phyloP scores from a whole-genome alignment of 106 monocot genomes.

The Dendrobium chrysotoxum region DNA sequence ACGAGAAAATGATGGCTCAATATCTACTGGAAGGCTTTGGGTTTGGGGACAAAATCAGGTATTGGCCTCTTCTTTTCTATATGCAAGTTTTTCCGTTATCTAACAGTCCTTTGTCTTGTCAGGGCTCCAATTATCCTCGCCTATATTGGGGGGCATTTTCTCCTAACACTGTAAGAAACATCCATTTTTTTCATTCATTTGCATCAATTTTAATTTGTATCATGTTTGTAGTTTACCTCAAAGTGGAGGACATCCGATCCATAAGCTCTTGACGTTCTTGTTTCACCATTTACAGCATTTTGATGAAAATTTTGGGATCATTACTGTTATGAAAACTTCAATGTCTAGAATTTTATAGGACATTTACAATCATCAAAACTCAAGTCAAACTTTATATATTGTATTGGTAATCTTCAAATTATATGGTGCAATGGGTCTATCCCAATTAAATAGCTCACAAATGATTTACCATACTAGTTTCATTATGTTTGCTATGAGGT shows the following conservation, averaged over 20 bases:
- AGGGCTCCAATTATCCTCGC: slow-evolving; percentile 87
- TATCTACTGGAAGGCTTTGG: slow-evolving; percentile 72
- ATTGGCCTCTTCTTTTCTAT: neutral
- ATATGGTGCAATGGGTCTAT: no score
- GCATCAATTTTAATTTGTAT: neutral
- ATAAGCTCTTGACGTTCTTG: neutral
- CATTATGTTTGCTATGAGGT: no score
- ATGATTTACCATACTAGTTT: no score
- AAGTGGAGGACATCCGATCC: neutral
- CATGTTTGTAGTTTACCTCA: neutral
- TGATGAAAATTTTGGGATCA: neutral
- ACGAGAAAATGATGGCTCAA: slow-evolving; percentile 60
- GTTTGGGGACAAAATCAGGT: slow-evolving; percentile 99
- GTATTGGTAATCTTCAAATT: no score
- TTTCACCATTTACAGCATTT: neutral
- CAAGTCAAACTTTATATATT: no score
- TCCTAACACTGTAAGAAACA: slow-evolving; percentile 57
- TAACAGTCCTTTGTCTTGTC: slow-evolving; percentile 4
- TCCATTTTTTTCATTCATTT: neutral
- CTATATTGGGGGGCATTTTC: slow-evolving; percentile 80
- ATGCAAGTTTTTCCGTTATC: neutral
- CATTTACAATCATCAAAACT: neutral
- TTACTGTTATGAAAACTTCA: neutral
- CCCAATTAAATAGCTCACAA: no score
- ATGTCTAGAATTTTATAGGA: neutral